Percentiles rank a stretch among this genome's conserved stretches.
Evolutionary conservation across 345 rosid species (phyloP).

Genomic region (Linum lewisii): DNA sequence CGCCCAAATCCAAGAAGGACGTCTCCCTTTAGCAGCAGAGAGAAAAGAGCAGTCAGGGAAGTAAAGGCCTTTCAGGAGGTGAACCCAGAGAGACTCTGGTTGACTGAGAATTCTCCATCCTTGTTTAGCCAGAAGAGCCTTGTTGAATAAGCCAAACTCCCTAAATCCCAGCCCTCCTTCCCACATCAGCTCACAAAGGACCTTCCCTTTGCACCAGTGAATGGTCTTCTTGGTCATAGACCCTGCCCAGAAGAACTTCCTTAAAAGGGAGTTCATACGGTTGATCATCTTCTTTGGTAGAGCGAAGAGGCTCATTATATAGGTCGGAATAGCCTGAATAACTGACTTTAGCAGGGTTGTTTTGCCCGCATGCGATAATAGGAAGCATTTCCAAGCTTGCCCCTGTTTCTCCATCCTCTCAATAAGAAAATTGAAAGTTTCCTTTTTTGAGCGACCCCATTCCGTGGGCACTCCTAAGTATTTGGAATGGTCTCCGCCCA

Average conservation of each 20-base stretch:
- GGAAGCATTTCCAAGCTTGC: neutral
- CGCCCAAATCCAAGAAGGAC: neutral
- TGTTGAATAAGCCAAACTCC: neutral
- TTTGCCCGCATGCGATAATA: neutral
- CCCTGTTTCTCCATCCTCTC: neutral
- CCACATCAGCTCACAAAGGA: neutral
- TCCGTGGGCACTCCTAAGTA: no score
- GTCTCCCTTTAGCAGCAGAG: neutral
- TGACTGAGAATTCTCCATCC: neutral
- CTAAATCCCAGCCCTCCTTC: neutral
- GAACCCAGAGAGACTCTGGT: neutral
- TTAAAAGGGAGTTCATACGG: no score
- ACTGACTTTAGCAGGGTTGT: neutral
- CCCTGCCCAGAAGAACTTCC: no score
- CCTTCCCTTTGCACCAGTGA: neutral
- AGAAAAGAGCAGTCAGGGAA: neutral
- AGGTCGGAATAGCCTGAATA: neutral
- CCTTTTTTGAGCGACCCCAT: no score
- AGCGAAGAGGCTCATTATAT: no score
- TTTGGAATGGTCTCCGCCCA: no score
- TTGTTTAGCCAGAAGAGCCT: neutral
- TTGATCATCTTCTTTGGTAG: no score
- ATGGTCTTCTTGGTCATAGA: neutral
- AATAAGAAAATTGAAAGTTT: neutral
- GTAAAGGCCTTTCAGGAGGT: neutral